Evolutionary conservation across 495 filamentous ascomycete genomes (phyloP).

Genomic region (Chaetomium fimeti): DNA sequence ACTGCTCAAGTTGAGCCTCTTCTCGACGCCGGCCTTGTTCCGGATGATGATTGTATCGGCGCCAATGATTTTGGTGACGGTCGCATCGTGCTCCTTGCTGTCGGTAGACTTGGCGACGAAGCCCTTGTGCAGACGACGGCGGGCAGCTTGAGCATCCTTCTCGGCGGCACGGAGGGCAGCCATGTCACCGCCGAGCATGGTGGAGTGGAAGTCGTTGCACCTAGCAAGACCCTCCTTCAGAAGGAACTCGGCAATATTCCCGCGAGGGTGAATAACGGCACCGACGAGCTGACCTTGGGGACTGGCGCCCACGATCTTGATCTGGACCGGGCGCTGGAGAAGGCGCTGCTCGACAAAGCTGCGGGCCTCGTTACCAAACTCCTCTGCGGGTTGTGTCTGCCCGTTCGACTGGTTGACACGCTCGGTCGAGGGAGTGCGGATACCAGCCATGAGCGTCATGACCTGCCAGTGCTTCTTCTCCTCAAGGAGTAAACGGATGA

Average conservation of each 20-base stretch:
- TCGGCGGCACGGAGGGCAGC: slow-evolving; percentile 80
- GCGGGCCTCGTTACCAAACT: slow-evolving; percentile 80
- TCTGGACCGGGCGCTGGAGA: slow-evolving; percentile 78
- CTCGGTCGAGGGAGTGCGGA: slow-evolving; percentile 81
- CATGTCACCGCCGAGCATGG: slow-evolving; percentile 84
- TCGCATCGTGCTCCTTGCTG: slow-evolving; percentile 66
- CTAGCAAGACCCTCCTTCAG: slow-evolving; percentile 84
- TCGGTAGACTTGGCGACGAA: slow-evolving; percentile 62
- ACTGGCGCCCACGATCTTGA: slow-evolving; percentile 78
- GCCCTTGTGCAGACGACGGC: slow-evolving; percentile 73
- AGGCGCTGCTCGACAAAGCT: slow-evolving; percentile 81
- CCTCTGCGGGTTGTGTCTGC: slow-evolving; percentile 78
- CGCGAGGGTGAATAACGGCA: slow-evolving; percentile 77
- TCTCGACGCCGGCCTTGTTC: slow-evolving; percentile 78
- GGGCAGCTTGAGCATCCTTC: slow-evolving; percentile 72
- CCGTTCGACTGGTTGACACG: slow-evolving; percentile 72
- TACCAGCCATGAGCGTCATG: slow-evolving; percentile 83
- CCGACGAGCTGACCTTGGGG: slow-evolving; percentile 83
- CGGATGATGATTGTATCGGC: slow-evolving; percentile 86
- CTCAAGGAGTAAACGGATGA: slow-evolving; percentile 73
- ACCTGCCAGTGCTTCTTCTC: slow-evolving; percentile 77
- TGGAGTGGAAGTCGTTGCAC: slow-evolving; percentile 92
- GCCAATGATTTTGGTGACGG: slow-evolving; percentile 78
- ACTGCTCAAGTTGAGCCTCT: slow-evolving; percentile 88
- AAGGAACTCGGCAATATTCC: slow-evolving; percentile 85